These are phyloP conservation scores for Ascochyta clinopodiicola DNA, from an alignment of 2,329 filamentous ascomycete species.

Conservation along the genomic window DNA sequence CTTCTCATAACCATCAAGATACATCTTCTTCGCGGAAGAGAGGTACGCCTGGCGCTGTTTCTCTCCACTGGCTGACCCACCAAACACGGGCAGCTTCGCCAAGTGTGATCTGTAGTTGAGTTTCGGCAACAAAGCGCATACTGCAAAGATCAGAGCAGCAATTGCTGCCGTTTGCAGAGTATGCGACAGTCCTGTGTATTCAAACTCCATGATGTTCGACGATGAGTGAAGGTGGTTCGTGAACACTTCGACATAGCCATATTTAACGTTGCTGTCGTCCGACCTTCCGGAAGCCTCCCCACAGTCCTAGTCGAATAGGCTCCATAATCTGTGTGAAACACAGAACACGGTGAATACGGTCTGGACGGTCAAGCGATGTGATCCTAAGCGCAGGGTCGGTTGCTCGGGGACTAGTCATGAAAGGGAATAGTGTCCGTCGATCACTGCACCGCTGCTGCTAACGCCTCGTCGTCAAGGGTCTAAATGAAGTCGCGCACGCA, in stretches of 20 bases:
- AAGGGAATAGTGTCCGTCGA: slow-evolving; percentile 15
- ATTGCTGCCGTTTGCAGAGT: slow-evolving; percentile 32
- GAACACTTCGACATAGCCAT: neutral
- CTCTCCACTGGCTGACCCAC: slow-evolving; percentile 16
- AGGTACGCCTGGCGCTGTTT: slow-evolving; percentile 33
- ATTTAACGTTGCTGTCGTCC: neutral
- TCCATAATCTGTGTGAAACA: slow-evolving; percentile 9
- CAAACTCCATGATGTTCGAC: slow-evolving; percentile 25
- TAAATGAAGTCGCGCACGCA: neutral
- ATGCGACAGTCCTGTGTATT: slow-evolving; percentile 26
- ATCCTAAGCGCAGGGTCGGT: slow-evolving; percentile 11
- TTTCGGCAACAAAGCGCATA: slow-evolving; percentile 29
- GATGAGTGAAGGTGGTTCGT: neutral
- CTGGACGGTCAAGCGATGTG: slow-evolving; percentile 14
- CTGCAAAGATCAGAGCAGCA: slow-evolving; percentile 34
- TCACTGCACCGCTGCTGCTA: slow-evolving; percentile 7
- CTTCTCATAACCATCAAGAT: slow-evolving; percentile 38
- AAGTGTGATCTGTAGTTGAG: slow-evolving; percentile 31
- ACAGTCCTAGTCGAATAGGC: neutral
- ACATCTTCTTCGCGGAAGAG: slow-evolving; percentile 32
- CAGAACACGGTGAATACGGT: slow-evolving; percentile 16
- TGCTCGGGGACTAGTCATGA: neutral
- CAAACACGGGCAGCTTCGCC: slow-evolving; percentile 33
- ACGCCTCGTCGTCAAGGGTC: neutral
- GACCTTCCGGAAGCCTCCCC: neutral